These are phyloP conservation scores for Candida anglica DNA, from an alignment of 805 yeast species.

Conservation along the genomic window DNA sequence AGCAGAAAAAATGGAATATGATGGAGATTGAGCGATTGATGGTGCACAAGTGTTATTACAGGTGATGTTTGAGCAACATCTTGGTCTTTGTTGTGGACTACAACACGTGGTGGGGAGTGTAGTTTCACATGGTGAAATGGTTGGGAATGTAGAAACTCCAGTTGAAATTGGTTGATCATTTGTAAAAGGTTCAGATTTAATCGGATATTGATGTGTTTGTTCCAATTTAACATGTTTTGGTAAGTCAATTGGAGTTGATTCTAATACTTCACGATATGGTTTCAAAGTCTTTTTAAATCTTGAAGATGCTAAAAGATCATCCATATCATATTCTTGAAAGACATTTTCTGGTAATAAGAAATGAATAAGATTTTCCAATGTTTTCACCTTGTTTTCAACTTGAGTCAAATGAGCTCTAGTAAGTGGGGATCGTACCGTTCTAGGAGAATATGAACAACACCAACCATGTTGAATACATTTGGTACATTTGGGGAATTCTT, in stretches of 20 bases:
- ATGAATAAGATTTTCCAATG: conserved; percentile 26
- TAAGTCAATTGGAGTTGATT: too few species aligned
- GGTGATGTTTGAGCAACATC: conserved; percentile 1
- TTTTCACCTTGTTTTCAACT: conserved; percentile 51
- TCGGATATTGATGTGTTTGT: too few species aligned
- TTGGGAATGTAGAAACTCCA: background rate
- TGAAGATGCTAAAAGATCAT: conserved; percentile 9
- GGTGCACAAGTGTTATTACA: conserved; percentile 1
- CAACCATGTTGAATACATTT: conserved; percentile 71
- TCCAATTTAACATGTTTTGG: too few species aligned
- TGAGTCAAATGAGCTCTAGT: conserved; percentile 77
- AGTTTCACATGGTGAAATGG: background rate
- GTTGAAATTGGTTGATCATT: background rate
- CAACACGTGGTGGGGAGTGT: conserved; percentile 1
- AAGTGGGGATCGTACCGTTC: conserved; percentile 72
- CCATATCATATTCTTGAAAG: conserved; percentile 13
- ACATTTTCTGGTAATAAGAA: conserved; percentile 24
- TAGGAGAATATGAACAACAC: conserved; percentile 76
- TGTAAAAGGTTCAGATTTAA: too few species aligned
- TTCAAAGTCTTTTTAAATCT: conserved; percentile 2
- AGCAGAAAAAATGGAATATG: conserved; percentile 21
- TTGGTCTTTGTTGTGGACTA: background rate
- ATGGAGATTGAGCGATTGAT: conserved; percentile 20
- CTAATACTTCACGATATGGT: conserved; percentile 3
- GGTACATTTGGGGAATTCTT: conserved; percentile 70